phyloP scores from a whole-genome alignment of 306 rosid genomes.

The Quercus agrifolia region DNA sequence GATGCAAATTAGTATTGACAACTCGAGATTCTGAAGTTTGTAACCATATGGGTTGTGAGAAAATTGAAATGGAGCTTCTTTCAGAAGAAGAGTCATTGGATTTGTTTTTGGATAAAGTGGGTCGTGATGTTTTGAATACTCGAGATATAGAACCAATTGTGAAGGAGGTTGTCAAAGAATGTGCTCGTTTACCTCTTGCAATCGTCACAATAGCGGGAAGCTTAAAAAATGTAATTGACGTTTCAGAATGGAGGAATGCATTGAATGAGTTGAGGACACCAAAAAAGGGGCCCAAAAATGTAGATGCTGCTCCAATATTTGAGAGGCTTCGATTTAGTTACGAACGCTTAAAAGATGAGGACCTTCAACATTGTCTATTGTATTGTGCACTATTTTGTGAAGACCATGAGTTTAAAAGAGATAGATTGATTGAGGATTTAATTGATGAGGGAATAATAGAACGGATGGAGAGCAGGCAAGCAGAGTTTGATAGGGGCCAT shows the following conservation, averaged over 20 bases:
- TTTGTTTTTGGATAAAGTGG: slow-evolving; percentile 16
- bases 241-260: slow-evolving; percentile 14
- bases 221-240: not conserved
- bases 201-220: slow-evolving; percentile 1
- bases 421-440: slow-evolving; percentile 19
- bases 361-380: slow-evolving; percentile 14
- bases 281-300: not conserved
- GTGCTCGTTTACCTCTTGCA: slow-evolving; percentile 13
- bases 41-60: not conserved
- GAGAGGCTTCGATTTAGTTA: slow-evolving; percentile 19
- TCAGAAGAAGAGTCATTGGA: not conserved
- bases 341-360: not conserved
- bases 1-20: not conserved
- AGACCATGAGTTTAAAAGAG: slow-evolving; percentile 25
- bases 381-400: slow-evolving; percentile 20
- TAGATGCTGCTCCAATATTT: slow-evolving; percentile 18
- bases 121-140: not conserved
- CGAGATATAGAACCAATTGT: not conserved
- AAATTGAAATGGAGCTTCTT: not conserved
- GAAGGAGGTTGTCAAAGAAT: fast-evolving
- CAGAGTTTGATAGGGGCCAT: slow-evolving; percentile 19
- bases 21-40: too few relatives aligned
- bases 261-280: slow-evolving; percentile 14
- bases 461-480: slow-evolving; percentile 19
- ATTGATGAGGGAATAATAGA: slow-evolving; percentile 24